Evolutionary conservation across 1,284 basidiomycete species (phyloP).

Genomic region (Salmacisia buchloeana): DNA sequence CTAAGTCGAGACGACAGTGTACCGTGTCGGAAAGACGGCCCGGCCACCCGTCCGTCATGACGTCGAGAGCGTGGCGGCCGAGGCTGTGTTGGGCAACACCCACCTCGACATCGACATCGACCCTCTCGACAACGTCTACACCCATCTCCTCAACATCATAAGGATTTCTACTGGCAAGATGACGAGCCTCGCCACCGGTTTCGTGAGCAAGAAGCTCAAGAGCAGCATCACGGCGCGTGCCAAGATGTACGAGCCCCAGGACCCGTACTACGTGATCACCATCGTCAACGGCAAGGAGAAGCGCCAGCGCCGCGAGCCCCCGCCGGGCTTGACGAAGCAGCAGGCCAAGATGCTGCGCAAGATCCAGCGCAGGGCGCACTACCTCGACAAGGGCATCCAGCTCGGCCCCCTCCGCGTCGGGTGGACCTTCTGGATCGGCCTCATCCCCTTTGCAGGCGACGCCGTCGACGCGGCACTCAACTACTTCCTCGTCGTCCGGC

Average conservation of each 20-base stretch:
- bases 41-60: no score
- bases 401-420: slow-evolving; percentile 80
- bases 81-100: no score
- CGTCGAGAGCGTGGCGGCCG: no score
- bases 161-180: no score
- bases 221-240: slow-evolving; percentile 18
- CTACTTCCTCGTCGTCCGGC: slow-evolving; percentile 72
- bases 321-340: slow-evolving; percentile 66
- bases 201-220: slow-evolving; percentile 26
- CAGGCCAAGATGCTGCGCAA: slow-evolving; percentile 64
- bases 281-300: slow-evolving; percentile 63
- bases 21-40: no score
- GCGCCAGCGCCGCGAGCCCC: slow-evolving; percentile 59
- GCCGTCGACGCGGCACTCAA: slow-evolving; percentile 63
- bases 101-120: no score
- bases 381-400: slow-evolving; percentile 82
- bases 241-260: slow-evolving; percentile 50
- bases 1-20: no score
- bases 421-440: slow-evolving; percentile 60
- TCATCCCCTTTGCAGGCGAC: slow-evolving; percentile 71
- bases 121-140: no score
- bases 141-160: no score
- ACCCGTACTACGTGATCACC: slow-evolving; percentile 75
- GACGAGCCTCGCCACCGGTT: slow-evolving; percentile 31
- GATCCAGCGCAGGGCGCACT: slow-evolving; percentile 65